A percentile compares a stretch with the other conserved stretches of the same genome.
Conservation (phyloP, 2,329 filamentous ascomycete species). For the Colletotrichum sp. region DNA sequence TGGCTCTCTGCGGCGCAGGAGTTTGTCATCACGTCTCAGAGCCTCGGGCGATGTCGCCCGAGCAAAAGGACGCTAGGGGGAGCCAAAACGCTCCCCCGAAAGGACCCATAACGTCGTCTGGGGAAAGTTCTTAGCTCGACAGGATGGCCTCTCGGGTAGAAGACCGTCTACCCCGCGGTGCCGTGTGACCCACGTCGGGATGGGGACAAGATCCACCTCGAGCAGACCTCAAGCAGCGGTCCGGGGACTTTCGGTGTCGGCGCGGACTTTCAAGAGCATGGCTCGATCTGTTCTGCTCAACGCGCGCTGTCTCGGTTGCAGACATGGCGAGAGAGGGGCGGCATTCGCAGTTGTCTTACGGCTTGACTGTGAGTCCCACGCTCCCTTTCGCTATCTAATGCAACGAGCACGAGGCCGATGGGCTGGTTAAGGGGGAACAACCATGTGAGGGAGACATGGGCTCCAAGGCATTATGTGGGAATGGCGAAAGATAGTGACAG, state of each 20-base stretch:
- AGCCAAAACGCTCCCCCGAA: background rate
- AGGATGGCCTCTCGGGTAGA: background rate
- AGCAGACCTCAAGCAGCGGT: background rate
- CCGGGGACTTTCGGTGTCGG: background rate
- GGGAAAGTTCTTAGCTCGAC: background rate
- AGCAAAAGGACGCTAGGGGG: background rate
- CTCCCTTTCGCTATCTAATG: background rate
- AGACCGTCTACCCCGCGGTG: background rate
- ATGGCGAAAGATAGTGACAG: background rate
- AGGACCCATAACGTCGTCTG: background rate
- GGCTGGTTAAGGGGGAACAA: background rate
- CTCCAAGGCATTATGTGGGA: background rate
- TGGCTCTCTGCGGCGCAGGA: background rate
- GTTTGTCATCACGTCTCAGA: background rate
- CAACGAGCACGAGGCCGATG: background rate
- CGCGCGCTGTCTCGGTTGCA: background rate
- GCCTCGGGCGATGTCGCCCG: background rate
- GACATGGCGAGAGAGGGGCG: background rate
- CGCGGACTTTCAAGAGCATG: background rate
- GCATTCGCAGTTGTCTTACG: background rate
- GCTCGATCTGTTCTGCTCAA: background rate
- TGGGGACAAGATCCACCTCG: background rate
- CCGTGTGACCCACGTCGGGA: background rate
- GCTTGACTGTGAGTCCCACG: background rate
- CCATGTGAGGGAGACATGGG: background rate